Percentiles rank a stretch among this genome's conserved stretches.
phyloP scores from a whole-genome alignment of 345 rosid species.

The Linum lewisii region DNA sequence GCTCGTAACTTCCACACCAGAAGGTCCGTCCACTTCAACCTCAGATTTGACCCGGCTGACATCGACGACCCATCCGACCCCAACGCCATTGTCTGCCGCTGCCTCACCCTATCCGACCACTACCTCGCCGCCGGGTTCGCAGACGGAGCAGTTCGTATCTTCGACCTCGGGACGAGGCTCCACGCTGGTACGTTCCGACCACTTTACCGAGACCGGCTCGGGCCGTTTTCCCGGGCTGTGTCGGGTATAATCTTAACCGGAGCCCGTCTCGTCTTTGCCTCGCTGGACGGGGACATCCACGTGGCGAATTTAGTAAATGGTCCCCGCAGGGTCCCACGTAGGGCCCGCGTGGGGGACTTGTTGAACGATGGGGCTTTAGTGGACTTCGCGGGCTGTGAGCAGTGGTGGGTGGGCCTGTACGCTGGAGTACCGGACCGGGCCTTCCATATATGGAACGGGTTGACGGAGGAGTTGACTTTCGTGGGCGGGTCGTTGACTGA shows the following conservation, averaged over 20 bases:
- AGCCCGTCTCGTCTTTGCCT: slow-evolving; percentile 48
- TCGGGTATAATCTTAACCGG: slow-evolving; percentile 50
- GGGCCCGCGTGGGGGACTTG: slow-evolving; percentile 48
- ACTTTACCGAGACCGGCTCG: slow-evolving; percentile 46
- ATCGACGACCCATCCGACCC: slow-evolving; percentile 34
- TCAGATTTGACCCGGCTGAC: slow-evolving; percentile 53
- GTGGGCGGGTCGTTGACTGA: slow-evolving; percentile 58
- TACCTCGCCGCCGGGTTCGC: slow-evolving; percentile 79
- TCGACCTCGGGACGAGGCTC: slow-evolving; percentile 40
- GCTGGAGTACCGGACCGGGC: slow-evolving; percentile 75
- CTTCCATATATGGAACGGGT: slow-evolving; percentile 63
- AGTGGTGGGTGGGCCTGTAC: slow-evolving; percentile 89
- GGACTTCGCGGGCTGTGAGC: slow-evolving; percentile 66
- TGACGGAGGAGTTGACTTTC: slow-evolving; percentile 35
- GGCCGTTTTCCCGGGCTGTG: slow-evolving; percentile 66
- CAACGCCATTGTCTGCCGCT: slow-evolving; percentile 56
- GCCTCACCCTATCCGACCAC: slow-evolving; percentile 65
- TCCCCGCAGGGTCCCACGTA: slow-evolving; percentile 18
- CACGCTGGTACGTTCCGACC: slow-evolving; percentile 59
- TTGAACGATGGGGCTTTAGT: slow-evolving; percentile 63
- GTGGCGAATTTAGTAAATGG: slow-evolving; percentile 20
- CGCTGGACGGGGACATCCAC: slow-evolving; percentile 69
- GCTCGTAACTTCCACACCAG: slow-evolving; percentile 48
- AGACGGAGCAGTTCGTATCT: slow-evolving; percentile 77
- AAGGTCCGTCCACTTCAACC: slow-evolving; percentile 28